Percentiles rank a stretch among this genome's conserved stretches.
Evolutionary conservation across 169 alveolate genomes (phyloP).

Genomic region (Eimeria zaria): DNA sequence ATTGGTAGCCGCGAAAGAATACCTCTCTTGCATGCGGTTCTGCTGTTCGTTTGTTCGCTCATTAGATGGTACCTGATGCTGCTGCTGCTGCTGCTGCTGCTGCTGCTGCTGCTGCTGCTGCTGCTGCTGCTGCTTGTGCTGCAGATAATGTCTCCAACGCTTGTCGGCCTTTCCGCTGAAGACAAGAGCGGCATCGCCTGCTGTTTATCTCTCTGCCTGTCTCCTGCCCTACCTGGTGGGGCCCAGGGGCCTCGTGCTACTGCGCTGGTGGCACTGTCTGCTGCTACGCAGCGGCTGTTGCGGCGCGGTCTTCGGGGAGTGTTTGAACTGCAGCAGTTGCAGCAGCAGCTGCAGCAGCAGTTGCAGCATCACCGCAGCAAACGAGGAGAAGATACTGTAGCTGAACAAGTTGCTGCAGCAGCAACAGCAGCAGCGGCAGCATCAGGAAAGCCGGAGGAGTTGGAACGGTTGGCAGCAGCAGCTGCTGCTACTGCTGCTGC

Average conservation of each 20-base stretch:
- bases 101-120: constrained; percentile 20
- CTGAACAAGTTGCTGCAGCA: constrained; percentile 11
- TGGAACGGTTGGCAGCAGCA: constrained; percentile 36
- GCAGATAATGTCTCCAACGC: constrained; percentile 62
- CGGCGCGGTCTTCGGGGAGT: constrained; percentile 44
- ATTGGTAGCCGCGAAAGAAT: not conserved
- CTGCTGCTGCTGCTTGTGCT: not conserved
- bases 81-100: not conserved
- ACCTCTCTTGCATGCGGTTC: not conserved
- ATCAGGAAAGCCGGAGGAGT: constrained; percentile 6
- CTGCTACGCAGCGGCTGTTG: constrained; percentile 58
- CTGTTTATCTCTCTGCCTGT: constrained; percentile 42
- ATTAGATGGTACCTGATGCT: not conserved
- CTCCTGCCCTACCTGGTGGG: constrained; percentile 39
- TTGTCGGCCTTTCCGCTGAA: constrained; percentile 24
- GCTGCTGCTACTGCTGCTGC: constrained; percentile 39
- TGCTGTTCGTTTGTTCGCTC: not conserved
- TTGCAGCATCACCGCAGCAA: constrained; percentile 10
- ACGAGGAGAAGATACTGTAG: not conserved
- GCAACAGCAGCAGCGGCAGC: constrained; percentile 28
- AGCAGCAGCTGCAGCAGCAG: constrained; percentile 57
- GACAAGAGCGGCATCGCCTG: constrained; percentile 13
- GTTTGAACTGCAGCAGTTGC: constrained; percentile 55
- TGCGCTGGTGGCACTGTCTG: constrained; percentile 40
- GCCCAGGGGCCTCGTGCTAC: constrained; percentile 51